Evolutionary conservation across 768 basidiomycete genomes (phyloP).

Genomic region (Pleurotus tuber-regium): DNA sequence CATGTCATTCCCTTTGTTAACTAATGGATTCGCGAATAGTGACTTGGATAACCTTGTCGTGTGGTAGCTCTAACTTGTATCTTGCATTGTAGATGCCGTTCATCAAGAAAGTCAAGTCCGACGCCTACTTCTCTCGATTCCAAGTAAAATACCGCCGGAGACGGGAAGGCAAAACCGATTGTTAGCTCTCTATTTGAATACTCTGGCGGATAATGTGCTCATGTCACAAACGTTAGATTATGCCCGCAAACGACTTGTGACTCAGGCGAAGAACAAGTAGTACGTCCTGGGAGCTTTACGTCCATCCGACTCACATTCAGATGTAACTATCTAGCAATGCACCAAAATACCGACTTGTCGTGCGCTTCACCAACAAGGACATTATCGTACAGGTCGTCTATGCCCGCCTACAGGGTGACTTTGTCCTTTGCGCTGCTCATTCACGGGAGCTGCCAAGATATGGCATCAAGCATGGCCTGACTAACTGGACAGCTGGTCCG

Average conservation of each 20-base stretch:
- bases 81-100: slow-evolving; percentile 77
- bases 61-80: neutral
- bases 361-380: slow-evolving; percentile 98
- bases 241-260: slow-evolving; percentile 93
- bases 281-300: slow-evolving; percentile 31
- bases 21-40: neutral
- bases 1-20: too few species aligned
- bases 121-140: slow-evolving; percentile 97
- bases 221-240: slow-evolving; percentile 59
- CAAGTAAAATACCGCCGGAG: slow-evolving; percentile 98
- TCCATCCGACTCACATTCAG: neutral
- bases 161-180: slow-evolving; percentile 99
- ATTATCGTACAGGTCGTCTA: slow-evolving; percentile 95
- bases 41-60: neutral
- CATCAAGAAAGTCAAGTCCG: slow-evolving; percentile 95
- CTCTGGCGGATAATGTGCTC: neutral
- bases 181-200: slow-evolving; percentile 37
- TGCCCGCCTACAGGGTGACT: slow-evolving; percentile 96
- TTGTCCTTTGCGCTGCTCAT: slow-evolving; percentile 83
- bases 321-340: slow-evolving; percentile 61
- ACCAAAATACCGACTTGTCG: slow-evolving; percentile 97
- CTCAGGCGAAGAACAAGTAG: slow-evolving; percentile 99
- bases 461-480: slow-evolving; percentile 97
- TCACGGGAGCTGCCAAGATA: slow-evolving; percentile 93
- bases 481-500: slow-evolving; percentile 96